A percentile compares a stretch with the other conserved stretches of the same genome.
Evolutionary conservation across 139 green algal genomes (phyloP).

Genomic region (Auxenochlorella protothecoides): DNA sequence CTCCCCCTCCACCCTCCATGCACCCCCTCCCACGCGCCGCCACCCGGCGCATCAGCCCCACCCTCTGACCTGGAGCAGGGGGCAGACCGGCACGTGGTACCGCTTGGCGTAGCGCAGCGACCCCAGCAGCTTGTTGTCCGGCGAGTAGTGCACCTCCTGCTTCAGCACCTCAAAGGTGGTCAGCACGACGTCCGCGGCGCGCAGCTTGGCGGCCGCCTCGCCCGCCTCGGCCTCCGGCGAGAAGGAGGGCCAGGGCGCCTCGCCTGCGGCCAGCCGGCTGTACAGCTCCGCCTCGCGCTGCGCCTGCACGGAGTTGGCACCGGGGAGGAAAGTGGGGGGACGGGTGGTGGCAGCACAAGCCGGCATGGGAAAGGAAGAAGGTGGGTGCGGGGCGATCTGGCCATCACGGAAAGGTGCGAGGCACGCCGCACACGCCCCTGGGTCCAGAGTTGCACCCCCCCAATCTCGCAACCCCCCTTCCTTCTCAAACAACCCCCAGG

Average conservation of each 20-base stretch:
- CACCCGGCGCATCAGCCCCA: neutral
- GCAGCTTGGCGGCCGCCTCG: slow-evolving; percentile 22
- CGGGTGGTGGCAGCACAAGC: too few species aligned
- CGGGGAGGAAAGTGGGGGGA: too few species aligned
- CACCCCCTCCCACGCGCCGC: too few species aligned
- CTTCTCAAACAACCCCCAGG: too few species aligned
- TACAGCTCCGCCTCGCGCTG: slow-evolving; percentile 19
- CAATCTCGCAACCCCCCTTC: too few species aligned
- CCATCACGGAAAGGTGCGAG: too few species aligned
- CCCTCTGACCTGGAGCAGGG: slow-evolving; percentile 30
- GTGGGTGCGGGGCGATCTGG: too few species aligned
- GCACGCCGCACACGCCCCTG: too few species aligned
- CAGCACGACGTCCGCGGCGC: slow-evolving; percentile 44
- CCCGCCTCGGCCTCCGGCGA: slow-evolving; percentile 27
- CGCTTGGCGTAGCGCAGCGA: slow-evolving; percentile 44
- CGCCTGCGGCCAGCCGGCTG: neutral
- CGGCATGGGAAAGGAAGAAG: too few species aligned
- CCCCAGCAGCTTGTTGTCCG: neutral
- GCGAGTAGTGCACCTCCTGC: slow-evolving; percentile 12
- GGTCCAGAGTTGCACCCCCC: too few species aligned
- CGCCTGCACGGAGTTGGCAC: neutral
- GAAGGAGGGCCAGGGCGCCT: slow-evolving; percentile 13
- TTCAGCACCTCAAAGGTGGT: slow-evolving; percentile 52
- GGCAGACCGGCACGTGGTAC: slow-evolving; percentile 40
- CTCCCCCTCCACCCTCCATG: too few species aligned